These are phyloP conservation scores for Phoenix dactylifera DNA, from an alignment of 176 grass and related monocot species.

Conservation along the genomic window DNA sequence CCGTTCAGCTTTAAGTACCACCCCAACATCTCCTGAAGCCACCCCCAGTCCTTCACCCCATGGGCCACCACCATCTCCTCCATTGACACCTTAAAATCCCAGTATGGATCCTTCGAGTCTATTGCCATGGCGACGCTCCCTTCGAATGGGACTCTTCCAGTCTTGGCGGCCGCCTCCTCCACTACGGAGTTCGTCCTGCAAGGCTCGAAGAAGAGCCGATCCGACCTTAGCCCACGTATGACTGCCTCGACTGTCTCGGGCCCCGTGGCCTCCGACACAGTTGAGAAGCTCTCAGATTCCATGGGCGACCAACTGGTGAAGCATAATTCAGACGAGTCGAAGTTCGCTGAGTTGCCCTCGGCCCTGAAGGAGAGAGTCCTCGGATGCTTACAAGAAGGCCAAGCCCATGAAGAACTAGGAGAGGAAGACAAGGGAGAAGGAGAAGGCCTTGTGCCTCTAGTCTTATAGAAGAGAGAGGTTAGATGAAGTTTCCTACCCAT, in stretches of 20 bases:
- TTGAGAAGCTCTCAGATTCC: conserved; percentile 47
- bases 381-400: conserved; percentile 49
- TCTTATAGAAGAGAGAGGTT: conserved; percentile 40
- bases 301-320: conserved; percentile 43
- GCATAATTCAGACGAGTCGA: conserved; percentile 48
- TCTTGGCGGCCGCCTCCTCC: conserved; percentile 2
- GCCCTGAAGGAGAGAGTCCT: conserved; percentile 26
- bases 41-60: conserved; percentile 50
- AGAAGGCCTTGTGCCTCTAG: conserved; percentile 9
- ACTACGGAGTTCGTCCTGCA: conserved; percentile 51
- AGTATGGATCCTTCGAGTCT: conserved; percentile 71
- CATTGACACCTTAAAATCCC: conserved; percentile 69
- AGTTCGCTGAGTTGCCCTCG: conserved; percentile 25
- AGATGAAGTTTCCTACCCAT: conserved; percentile 41
- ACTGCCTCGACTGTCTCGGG: conserved; percentile 24
- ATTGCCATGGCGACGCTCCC: conserved; percentile 49
- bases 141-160: conserved; percentile 11
- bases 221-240: conserved; percentile 38
- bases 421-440: not conserved
- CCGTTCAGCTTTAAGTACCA: conserved; percentile 65
- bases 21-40: conserved; percentile 67
- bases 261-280: conserved; percentile 31
- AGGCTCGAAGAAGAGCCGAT: conserved; percentile 62
- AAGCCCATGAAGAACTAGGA: conserved; percentile 20
- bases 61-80: conserved; percentile 60